These are phyloP conservation scores for Dioscorea zingiberensis DNA, from an alignment of 106 monocot species.

Conservation along the genomic window DNA sequence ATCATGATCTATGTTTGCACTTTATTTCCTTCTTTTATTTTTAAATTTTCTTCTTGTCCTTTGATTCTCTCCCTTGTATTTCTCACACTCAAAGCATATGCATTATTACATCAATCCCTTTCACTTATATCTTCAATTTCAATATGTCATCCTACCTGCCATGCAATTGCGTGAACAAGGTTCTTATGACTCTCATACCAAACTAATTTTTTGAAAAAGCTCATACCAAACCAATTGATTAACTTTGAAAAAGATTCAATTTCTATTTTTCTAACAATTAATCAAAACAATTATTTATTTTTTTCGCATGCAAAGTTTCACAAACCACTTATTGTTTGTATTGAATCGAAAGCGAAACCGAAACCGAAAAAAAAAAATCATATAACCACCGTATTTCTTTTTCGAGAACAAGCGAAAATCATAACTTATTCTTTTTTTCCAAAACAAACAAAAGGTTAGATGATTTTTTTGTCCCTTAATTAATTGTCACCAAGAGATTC, in stretches of 20 bases:
- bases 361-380: background rate
- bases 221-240: background rate
- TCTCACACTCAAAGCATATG: too few relatives aligned
- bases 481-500: too few relatives aligned
- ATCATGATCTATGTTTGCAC: background rate
- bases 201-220: background rate
- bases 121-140: background rate
- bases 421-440: background rate
- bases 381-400: background rate
- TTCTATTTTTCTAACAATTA: too few relatives aligned
- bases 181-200: background rate
- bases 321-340: too few relatives aligned
- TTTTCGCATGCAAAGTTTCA: too few relatives aligned
- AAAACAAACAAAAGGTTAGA: background rate
- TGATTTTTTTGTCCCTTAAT: background rate
- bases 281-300: too few relatives aligned
- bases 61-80: too few relatives aligned
- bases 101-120: background rate
- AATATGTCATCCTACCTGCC: background rate
- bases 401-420: background rate
- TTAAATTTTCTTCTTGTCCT: background rate
- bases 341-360: too few relatives aligned
- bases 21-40: background rate
- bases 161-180: background rate
- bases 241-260: background rate